These are phyloP conservation scores for Chalciporus pseudorubinellus DNA, from an alignment of 768 basidiomycete species.

Conservation along the genomic window DNA sequence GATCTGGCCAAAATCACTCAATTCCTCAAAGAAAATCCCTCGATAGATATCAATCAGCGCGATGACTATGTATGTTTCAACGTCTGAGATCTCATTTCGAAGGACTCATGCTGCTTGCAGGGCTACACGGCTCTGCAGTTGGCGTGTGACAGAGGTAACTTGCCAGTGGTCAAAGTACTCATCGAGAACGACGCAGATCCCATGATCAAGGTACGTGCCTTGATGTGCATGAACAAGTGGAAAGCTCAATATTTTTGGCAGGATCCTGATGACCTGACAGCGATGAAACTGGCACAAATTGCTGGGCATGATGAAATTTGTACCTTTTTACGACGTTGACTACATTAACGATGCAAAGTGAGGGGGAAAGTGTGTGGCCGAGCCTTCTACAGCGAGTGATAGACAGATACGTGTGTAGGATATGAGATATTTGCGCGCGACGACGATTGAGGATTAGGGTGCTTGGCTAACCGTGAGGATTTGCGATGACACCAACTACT, in stretches of 20 bases:
- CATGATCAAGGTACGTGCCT: constrained; percentile 53
- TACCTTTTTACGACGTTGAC: constrained; percentile 19
- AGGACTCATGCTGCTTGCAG: constrained; percentile 38
- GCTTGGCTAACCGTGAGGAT: not conserved
- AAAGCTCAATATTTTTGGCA: constrained; percentile 27
- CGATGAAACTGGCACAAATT: constrained; percentile 56
- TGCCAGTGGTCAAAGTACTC: constrained; percentile 54
- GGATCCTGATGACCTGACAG: constrained; percentile 68
- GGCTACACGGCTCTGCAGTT: constrained; percentile 88
- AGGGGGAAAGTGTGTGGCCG: not conserved
- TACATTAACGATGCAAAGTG: constrained; percentile 17
- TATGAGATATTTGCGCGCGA: not conserved
- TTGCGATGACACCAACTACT: too few relatives aligned
- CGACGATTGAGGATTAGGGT: not conserved
- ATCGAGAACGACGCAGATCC: constrained; percentile 63
- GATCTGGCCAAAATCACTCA: constrained; percentile 44
- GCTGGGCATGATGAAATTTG: constrained; percentile 58
- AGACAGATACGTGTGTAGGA: constrained; percentile 2
- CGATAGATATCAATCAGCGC: constrained; percentile 50
- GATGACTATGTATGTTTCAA: constrained; percentile 69
- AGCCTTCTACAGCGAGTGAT: constrained; percentile 9
- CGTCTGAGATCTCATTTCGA: not conserved
- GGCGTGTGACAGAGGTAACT: constrained; percentile 78
- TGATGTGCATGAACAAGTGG: not conserved
- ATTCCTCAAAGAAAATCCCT: constrained; percentile 42